A percentile compares a stretch with the other conserved stretches of the same genome.
phyloP scores from a whole-genome alignment of 2,329 filamentous ascomycete genomes.

The Raffaelea deltoideospora region DNA sequence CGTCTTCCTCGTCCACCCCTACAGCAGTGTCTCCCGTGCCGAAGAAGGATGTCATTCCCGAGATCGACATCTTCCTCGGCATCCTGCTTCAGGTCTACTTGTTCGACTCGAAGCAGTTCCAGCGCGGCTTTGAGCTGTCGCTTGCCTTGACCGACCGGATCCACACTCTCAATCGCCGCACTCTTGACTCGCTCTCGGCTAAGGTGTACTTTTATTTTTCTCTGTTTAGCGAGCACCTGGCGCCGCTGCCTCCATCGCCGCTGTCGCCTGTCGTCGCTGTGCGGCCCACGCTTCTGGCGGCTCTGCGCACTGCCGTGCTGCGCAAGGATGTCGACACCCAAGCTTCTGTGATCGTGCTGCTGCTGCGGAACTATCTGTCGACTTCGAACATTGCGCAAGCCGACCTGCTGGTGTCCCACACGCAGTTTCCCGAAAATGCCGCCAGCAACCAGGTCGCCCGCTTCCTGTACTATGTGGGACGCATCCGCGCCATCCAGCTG shows the following conservation, averaged over 20 bases:
- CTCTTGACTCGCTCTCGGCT: constrained; percentile 81
- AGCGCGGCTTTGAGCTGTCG: constrained; percentile 75
- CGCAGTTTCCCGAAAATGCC: constrained; percentile 83
- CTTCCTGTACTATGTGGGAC: constrained; percentile 93
- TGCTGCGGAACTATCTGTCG: constrained; percentile 88
- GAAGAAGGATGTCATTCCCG: constrained; percentile 64
- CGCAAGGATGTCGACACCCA: constrained; percentile 97
- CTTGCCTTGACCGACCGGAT: constrained; percentile 69
- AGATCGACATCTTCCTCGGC: constrained; percentile 78
- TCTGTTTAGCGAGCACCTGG: constrained; percentile 83
- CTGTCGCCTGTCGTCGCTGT: constrained; percentile 77
- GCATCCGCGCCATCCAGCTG: constrained; percentile 90
- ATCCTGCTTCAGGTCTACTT: constrained; percentile 79
- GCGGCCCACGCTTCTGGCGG: constrained; percentile 71
- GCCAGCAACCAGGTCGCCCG: constrained; percentile 97
- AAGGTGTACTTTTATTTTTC: constrained; percentile 98
- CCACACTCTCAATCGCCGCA: constrained; percentile 80
- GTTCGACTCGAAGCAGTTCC: constrained; percentile 68
- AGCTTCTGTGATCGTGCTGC: constrained; percentile 83
- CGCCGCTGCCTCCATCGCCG: constrained; percentile 74
- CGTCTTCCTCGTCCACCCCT: not conserved
- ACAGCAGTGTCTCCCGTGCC: constrained; percentile 22
- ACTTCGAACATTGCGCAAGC: constrained; percentile 96
- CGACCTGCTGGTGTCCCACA: constrained; percentile 88
- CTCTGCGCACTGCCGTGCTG: constrained; percentile 85